These are phyloP conservation scores for Stentor coeruleus DNA, from an alignment of 73 alveolate genomes.

Conservation along the genomic window DNA sequence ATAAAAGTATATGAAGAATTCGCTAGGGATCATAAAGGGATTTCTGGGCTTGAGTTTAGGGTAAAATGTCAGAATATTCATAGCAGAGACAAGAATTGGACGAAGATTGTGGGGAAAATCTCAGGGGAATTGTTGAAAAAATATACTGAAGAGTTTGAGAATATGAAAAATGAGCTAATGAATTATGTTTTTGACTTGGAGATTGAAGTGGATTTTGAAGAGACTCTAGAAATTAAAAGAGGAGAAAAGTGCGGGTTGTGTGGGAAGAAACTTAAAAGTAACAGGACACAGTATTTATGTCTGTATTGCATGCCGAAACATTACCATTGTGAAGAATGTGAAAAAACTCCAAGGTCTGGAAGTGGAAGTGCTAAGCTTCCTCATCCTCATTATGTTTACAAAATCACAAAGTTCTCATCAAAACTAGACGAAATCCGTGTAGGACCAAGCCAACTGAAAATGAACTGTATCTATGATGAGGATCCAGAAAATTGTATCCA, in stretches of 20 bases:
- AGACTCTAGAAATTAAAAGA: background rate
- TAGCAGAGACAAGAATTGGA: too few species aligned
- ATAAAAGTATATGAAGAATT: too few species aligned
- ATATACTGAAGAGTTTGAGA: too few species aligned
- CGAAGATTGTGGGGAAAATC: too few species aligned
- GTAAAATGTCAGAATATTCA: too few species aligned
- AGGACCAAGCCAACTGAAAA: background rate
- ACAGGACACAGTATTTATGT: background rate
- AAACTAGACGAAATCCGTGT: background rate
- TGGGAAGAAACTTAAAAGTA: background rate
- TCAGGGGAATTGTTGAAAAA: too few species aligned
- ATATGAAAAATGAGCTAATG: too few species aligned
- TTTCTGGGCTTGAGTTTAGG: too few species aligned
- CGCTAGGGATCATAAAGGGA: too few species aligned
- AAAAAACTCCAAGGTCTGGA: background rate
- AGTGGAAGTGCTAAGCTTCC: background rate
- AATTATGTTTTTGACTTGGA: too few species aligned
- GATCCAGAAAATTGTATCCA: background rate
- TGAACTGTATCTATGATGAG: background rate
- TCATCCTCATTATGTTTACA: background rate
- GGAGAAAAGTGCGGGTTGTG: background rate
- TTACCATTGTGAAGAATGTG: background rate
- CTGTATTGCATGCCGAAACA: background rate
- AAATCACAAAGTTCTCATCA: too few species aligned
- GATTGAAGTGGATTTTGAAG: background rate